These are phyloP conservation scores for Taiwanofungus camphoratus DNA, from an alignment of 1,284 basidiomycete genomes.

Conservation along the genomic window DNA sequence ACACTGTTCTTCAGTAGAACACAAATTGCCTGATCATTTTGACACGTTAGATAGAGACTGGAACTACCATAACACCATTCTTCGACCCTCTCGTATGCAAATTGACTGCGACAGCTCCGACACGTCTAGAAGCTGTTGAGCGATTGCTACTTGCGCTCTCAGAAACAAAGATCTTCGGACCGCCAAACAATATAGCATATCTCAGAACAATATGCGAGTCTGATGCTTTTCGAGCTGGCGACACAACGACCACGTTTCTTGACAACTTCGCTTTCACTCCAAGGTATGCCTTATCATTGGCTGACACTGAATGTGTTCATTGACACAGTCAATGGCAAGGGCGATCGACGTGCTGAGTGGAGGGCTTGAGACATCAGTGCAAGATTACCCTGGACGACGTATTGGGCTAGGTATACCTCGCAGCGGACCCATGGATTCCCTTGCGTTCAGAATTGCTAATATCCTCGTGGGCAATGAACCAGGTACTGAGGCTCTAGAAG, in stretches of 20 bases:
- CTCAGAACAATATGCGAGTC: conserved; percentile 40
- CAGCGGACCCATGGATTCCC: conserved; percentile 63
- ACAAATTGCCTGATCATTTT: neutral
- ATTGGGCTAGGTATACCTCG: conserved; percentile 59
- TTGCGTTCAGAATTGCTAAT: conserved; percentile 58
- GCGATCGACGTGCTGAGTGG: conserved; percentile 52
- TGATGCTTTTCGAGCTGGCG: conserved; percentile 38
- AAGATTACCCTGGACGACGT: conserved; percentile 57
- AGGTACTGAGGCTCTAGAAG: conserved; percentile 54
- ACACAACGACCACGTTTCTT: conserved; percentile 52
- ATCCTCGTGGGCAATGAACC: conserved; percentile 52
- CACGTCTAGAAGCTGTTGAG: conserved; percentile 36
- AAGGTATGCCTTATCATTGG: conserved; percentile 25
- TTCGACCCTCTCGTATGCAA: conserved; percentile 59
- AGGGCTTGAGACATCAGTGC: conserved; percentile 57
- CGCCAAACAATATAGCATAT: conserved; percentile 54
- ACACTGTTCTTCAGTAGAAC: neutral
- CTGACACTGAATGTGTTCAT: neutral
- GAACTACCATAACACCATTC: conserved; percentile 45
- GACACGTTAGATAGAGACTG: conserved; percentile 30
- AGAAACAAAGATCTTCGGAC: conserved; percentile 38
- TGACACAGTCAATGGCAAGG: conserved; percentile 22
- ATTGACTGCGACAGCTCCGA: conserved; percentile 40
- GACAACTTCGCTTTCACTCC: conserved; percentile 40
- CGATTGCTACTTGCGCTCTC: conserved; percentile 34